phyloP scores from a whole-genome alignment of 306 rosid species.

The Fragaria vesca region DNA sequence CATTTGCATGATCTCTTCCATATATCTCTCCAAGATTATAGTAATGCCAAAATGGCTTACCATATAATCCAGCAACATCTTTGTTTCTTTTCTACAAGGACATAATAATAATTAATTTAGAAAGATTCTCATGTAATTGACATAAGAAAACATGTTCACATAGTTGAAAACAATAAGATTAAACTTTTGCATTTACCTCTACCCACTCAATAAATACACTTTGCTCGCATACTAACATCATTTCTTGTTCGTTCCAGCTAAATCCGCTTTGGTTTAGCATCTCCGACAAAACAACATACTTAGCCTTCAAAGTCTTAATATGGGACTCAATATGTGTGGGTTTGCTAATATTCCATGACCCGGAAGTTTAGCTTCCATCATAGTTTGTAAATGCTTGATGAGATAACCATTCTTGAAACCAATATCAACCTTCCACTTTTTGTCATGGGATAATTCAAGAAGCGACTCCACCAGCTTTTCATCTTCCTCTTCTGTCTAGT shows the following conservation, averaged over 20 bases:
- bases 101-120: too few relatives aligned
- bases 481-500: neutral
- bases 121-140: too few relatives aligned
- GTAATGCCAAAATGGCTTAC: too few relatives aligned
- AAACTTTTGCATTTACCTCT: too few relatives aligned
- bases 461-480: neutral
- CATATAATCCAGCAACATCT: too few relatives aligned
- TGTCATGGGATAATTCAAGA: neutral
- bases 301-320: neutral
- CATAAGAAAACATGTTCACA: too few relatives aligned
- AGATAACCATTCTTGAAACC: neutral
- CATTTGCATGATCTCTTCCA: too few relatives aligned
- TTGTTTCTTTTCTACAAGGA: too few relatives aligned
- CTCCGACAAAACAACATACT: neutral
- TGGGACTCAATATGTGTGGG: neutral
- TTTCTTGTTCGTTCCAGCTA: neutral
- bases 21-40: too few relatives aligned
- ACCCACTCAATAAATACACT: too few relatives aligned
- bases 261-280: slow-evolving; percentile 1
- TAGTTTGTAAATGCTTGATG: neutral
- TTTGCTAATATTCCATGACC: neutral
- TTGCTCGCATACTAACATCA: neutral
- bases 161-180: too few relatives aligned
- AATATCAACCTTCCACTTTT: neutral
- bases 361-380: neutral